A percentile compares a stretch with the other conserved stretches of the same genome.
Conservation (phyloP, 805 yeast species). For the Sugiyamaella boreocaroliniensis region DNA sequence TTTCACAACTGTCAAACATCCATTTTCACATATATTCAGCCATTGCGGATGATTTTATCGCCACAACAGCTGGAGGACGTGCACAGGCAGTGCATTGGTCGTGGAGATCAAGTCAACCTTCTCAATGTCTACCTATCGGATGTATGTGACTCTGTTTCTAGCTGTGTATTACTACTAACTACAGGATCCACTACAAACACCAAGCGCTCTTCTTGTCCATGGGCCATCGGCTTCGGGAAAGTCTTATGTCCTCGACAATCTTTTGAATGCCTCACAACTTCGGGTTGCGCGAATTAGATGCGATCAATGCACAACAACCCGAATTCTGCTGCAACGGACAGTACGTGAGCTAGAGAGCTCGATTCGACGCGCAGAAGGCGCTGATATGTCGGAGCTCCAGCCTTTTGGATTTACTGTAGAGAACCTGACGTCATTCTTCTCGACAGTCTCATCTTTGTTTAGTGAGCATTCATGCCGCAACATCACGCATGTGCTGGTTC, state of each 20-base stretch:
- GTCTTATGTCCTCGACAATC: conserved; percentile 32
- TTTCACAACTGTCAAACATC: background rate
- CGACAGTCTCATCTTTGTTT: conserved; percentile 34
- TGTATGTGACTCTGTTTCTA: conserved; percentile 6
- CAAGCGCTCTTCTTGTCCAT: conserved; percentile 38
- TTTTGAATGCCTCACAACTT: conserved; percentile 27
- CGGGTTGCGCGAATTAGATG: conserved; percentile 37
- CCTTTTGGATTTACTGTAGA: conserved; percentile 33
- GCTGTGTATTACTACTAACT: background rate
- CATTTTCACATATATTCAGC: background rate
- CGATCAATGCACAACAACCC: conserved; percentile 44
- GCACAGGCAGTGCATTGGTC: conserved; percentile 3
- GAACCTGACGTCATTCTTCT: conserved; percentile 38
- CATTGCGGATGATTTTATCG: background rate
- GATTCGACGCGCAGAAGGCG: background rate
- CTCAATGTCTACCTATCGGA: conserved; percentile 16
- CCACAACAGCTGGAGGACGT: background rate
- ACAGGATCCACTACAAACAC: conserved; percentile 17
- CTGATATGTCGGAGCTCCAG: conserved; percentile 7
- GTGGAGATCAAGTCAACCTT: conserved; percentile 18
- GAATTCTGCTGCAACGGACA: conserved; percentile 43
- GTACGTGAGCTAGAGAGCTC: conserved; percentile 22
- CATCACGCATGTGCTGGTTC: conserved; percentile 41
- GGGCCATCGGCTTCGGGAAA: conserved; percentile 48
- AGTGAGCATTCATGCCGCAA: conserved; percentile 29